Evolutionary conservation across 1,284 basidiomycete species (phyloP).

Genomic region (Tilletia horrida): DNA sequence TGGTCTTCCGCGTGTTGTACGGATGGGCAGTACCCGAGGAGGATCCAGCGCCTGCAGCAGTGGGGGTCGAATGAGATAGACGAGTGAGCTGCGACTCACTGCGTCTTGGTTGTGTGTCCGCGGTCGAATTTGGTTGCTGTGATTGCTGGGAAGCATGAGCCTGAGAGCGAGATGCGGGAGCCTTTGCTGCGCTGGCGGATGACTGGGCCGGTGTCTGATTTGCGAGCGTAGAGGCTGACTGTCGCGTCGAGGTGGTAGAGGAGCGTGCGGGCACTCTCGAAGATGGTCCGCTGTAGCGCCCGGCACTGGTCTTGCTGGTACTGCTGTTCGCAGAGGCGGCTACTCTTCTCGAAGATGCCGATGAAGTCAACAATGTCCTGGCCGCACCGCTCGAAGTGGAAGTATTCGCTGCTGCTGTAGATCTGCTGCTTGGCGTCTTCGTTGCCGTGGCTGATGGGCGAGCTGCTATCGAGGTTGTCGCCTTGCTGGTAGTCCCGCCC

Average conservation of each 20-base stretch:
- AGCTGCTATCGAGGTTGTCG: not conserved
- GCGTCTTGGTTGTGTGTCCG: not conserved
- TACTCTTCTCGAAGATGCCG: not conserved
- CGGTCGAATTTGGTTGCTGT: not conserved
- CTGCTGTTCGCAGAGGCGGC: not conserved
- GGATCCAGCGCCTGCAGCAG: not conserved
- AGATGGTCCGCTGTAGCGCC: not conserved
- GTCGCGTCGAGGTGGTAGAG: conserved; percentile 8
- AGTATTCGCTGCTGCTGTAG: not conserved
- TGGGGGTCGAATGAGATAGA: too few species aligned
- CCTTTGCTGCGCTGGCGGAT: too few species aligned
- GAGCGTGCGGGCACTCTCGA: not conserved
- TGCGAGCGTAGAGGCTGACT: not conserved
- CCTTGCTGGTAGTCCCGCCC: not conserved
- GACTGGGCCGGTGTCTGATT: too few species aligned
- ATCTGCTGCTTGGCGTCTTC: not conserved
- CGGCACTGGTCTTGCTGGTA: not conserved
- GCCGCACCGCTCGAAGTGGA: too few species aligned
- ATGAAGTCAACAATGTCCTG: not conserved
- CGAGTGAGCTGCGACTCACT: not conserved
- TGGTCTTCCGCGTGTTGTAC: conserved; percentile 17
- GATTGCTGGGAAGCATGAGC: too few species aligned
- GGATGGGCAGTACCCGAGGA: not conserved
- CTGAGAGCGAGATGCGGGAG: too few species aligned
- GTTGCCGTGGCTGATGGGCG: not conserved